These are phyloP conservation scores for Vitis amurensis DNA, from an alignment of 164 flowering plant species.

Conservation along the genomic window DNA sequence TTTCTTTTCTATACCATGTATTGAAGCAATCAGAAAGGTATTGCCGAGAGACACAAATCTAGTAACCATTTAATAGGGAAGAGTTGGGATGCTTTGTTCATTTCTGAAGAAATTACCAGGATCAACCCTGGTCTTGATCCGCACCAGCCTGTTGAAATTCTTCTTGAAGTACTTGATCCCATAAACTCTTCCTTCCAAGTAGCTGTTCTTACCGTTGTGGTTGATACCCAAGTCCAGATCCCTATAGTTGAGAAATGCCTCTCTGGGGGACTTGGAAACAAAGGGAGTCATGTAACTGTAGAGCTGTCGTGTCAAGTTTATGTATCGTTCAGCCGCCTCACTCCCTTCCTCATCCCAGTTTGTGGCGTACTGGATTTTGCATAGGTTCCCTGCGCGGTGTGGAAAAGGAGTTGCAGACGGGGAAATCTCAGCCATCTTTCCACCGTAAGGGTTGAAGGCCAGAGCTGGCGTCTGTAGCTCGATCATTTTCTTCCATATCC, in stretches of 20 bases:
- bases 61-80: no score
- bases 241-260: neutral
- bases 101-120: constrained; percentile 6
- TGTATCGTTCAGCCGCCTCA: constrained; percentile 6
- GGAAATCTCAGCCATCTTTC: constrained; percentile 21
- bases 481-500: constrained; percentile 6
- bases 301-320: constrained; percentile 13
- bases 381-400: constrained; percentile 27
- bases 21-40: no score
- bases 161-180: constrained; percentile 3
- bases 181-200: constrained; percentile 1
- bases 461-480: constrained; percentile 4
- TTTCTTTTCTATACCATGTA: no score
- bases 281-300: constrained; percentile 5
- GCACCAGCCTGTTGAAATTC: constrained; percentile 4
- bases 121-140: constrained; percentile 3
- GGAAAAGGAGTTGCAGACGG: constrained; percentile 21
- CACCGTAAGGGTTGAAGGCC: constrained; percentile 29
- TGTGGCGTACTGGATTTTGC: constrained; percentile 21
- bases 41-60: no score
- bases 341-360: constrained; percentile 17
- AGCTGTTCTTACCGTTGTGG: neutral
- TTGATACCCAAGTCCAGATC: constrained; percentile 6
- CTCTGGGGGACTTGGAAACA: constrained; percentile 2
- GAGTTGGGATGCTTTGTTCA: constrained; percentile 4